Percentiles rank a stretch among this genome's conserved stretches.
These are phyloP conservation scores for Candida dendrica DNA, from an alignment of 805 yeast species.

Conservation along the genomic window DNA sequence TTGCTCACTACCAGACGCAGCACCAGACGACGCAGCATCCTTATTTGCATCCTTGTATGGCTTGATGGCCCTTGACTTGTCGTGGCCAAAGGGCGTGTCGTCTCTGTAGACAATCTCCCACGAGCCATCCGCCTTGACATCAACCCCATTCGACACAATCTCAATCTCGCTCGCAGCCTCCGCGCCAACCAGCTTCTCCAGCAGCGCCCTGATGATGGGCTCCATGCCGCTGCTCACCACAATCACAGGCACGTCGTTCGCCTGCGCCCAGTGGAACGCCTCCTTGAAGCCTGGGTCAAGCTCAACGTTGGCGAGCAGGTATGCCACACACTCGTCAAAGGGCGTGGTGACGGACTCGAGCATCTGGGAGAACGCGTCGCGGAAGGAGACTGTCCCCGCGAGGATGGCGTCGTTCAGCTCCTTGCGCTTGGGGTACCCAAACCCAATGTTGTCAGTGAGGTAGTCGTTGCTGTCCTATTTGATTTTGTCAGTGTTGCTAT, in stretches of 20 bases:
- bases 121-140: constrained; percentile 41
- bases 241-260: constrained; percentile 69
- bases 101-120: constrained; percentile 89
- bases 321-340: constrained; percentile 74
- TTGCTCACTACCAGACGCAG: no score
- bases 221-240: constrained; percentile 92
- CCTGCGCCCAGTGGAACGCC: constrained; percentile 73
- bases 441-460: constrained; percentile 83
- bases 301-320: constrained; percentile 54
- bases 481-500: no score
- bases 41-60: no score
- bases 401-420: constrained; percentile 67
- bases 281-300: constrained; percentile 87
- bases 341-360: constrained; percentile 70
- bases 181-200: constrained; percentile 67
- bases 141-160: constrained; percentile 76
- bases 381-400: constrained; percentile 57
- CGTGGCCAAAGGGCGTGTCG: constrained; percentile 88
- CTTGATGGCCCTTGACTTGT: constrained; percentile 77
- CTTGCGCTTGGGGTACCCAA: constrained; percentile 63
- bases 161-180: constrained; percentile 66
- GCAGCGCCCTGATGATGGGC: constrained; percentile 77
- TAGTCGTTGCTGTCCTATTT: constrained; percentile 77
- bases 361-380: constrained; percentile 84
- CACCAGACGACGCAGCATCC: no score